Evolutionary conservation across 208 protist species (phyloP), one percentile per base, ranked within the genome.

Genomic region (Jaenimonas drosophilae): DNA sequence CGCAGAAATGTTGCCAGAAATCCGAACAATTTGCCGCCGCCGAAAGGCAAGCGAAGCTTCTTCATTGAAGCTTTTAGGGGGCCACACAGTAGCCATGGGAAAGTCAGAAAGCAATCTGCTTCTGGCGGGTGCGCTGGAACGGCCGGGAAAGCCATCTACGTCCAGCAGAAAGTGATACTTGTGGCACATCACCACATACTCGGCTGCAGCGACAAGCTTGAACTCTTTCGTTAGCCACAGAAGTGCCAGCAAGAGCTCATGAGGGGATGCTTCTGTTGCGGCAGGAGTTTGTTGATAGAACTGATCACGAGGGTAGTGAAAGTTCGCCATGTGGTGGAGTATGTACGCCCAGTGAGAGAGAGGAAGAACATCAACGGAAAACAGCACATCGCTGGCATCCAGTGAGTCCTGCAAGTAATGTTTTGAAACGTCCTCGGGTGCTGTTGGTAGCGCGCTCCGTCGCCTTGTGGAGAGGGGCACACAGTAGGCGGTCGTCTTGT

Each of bases 191-290:
- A 72, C 64, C 25, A 91, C 75, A 33, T 77, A 70, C 63, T 91
- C 82, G 3, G 68, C 74, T 1, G 77, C 62, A 0, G 64, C 65
- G 17, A 86, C 30, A 19, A 88, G 49, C 43, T 70, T 62, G 58
- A 81, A 88, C 42, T 67, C 49, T 49, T 68, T 61, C 21, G 82
- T 85, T 31, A 86, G 49, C 82, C 82, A 91, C 9, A 91, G 58
- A n/a, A 91, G 48, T 4, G 61, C 74, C 17, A 91, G 58, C 26
- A 91, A 21, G 17, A 91, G 55, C 56, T 91, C 82, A 19, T 72
- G 25, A 7, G 74, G 54, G 5, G 59, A 71, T 4, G 60, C 64
- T 19, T 53, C 40, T 1, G 53, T 51, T 0, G n/a, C n/a, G n/a
- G n/a, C n/a, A n/a, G 73, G 75, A 1, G 74, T 85, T 41, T 84